A percentile compares a stretch with the other conserved stretches of the same genome.
Evolutionary conservation across 306 rosid genomes (phyloP).

Genomic region (Purshia tridentata): DNA sequence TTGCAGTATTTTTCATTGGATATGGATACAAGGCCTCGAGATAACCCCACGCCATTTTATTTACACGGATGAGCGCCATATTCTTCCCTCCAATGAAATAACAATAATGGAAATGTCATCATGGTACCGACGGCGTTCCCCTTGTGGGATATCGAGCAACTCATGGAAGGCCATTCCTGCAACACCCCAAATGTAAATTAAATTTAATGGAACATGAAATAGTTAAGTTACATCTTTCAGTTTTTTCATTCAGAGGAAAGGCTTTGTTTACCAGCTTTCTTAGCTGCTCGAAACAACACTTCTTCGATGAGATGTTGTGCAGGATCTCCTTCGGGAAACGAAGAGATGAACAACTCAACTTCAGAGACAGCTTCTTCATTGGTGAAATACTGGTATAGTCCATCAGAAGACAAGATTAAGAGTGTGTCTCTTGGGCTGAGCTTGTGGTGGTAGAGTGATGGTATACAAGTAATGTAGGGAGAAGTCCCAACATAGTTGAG

Average conservation of each 20-base stretch:
- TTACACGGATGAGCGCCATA: conserved; percentile 69
- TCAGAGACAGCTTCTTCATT: conserved; percentile 68
- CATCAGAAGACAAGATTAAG: conserved; percentile 85
- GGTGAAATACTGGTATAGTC: conserved; percentile 79
- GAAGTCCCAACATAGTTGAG: conserved; percentile 65
- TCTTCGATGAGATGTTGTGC: conserved; percentile 80
- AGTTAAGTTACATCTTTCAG: not conserved
- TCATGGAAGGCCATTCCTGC: conserved; percentile 73
- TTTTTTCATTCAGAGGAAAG: not conserved
- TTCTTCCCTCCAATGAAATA: conserved; percentile 69
- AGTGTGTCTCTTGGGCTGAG: conserved; percentile 59
- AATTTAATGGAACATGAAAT: not conserved
- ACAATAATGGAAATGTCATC: conserved; percentile 75
- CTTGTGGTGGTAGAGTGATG: conserved; percentile 63
- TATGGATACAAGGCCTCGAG: no score
- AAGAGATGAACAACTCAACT: conserved; percentile 65
- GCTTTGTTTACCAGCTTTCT: conserved; percentile 56
- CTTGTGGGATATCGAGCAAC: conserved; percentile 78
- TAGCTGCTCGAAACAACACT: conserved; percentile 62
- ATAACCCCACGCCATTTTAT: conserved; percentile 1
- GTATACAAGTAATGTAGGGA: conserved; percentile 64
- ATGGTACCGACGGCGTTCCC: conserved; percentile 77
- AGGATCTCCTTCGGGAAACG: conserved; percentile 79
- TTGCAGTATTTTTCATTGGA: not conserved
- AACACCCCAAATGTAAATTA: conserved; percentile 31